Evolutionary conservation across 306 rosid genomes (phyloP), one percentile per base, ranked within the genome.

Genomic region (Canavalia ensiformis): DNA sequence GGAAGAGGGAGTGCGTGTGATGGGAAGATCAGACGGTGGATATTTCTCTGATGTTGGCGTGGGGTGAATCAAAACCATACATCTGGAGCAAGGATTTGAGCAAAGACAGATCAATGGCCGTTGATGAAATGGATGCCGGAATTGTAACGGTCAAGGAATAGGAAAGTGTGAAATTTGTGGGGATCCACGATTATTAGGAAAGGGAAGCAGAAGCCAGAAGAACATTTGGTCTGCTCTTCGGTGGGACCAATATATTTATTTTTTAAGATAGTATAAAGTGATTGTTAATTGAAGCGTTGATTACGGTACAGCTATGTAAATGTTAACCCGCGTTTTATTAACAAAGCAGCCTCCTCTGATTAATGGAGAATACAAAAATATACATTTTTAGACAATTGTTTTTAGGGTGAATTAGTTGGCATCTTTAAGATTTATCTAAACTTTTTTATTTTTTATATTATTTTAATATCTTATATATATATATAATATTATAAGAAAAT

Each of bases 131-230:
- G 1, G 5, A 6, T 46, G 80, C 51, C 33, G 68, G 29, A 8
- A 25, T 54, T 63, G 82, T 39, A 73, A 85, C 88, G 83, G 88
- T 82, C 74, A 67, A 76, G 52, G 12, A 85, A 75, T 72, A 49
- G 67, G 59, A 25, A 75, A 51, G 46, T 13, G 65, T 69, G 59
- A 76, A 62, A 5, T 34, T 67, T 5, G 77, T 68, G 81, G 82
- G 78, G 77, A 82, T 82, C 85, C 77, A 68, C 77, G 56, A 52
- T 4, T 1, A 6, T 35, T 8, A 4, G 68, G 57, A 46, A 6
- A n/a, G 51, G 55, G 73, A 31, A 34, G 41, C 1, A 35, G 52
- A 28, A 28, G 44, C 25, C 25, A 18, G 25, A 18, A 18, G 33
- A 35, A 8, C 18, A 41, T 58, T 18, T 6, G 6, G 30, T 56